A percentile compares a stretch with the other conserved stretches of the same genome.
Evolutionary conservation across 1,139 yeast genomes (phyloP).

Genomic region (Yamadazyma mexicana): DNA sequence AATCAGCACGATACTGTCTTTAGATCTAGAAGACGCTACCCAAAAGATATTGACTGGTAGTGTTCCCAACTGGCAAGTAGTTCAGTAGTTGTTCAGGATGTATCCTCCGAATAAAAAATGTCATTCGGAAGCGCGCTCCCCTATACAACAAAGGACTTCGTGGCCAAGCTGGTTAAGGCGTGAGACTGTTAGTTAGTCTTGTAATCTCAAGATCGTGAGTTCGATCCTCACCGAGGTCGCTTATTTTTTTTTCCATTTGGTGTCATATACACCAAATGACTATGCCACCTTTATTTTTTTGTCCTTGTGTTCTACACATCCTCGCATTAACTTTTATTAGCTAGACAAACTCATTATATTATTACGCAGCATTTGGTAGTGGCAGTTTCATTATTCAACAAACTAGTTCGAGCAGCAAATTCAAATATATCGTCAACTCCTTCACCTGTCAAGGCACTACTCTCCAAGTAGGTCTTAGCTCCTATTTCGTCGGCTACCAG

Average conservation of each 20-base stretch:
- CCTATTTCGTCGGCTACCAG: slow-evolving; percentile 64
- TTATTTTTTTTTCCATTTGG: slow-evolving; percentile 10
- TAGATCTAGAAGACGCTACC: no score
- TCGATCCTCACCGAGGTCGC: slow-evolving; percentile 41
- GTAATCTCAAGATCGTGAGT: slow-evolving; percentile 43
- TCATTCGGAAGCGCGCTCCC: no score
- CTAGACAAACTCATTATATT: slow-evolving; percentile 17
- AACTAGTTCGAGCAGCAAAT: slow-evolving; percentile 69
- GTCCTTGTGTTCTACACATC: no score
- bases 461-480: slow-evolving; percentile 68
- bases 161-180: slow-evolving; percentile 49
- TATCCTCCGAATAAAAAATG: no score
- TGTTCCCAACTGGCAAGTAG: no score
- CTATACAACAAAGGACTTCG: slow-evolving; percentile 24
- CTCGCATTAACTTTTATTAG: background rate
- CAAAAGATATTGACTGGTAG: no score
- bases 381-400: slow-evolving; percentile 36
- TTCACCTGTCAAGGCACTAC: slow-evolving; percentile 78
- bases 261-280: no score
- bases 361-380: slow-evolving; percentile 36
- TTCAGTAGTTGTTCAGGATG: no score
- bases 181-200: slow-evolving; percentile 34
- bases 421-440: slow-evolving; percentile 83
- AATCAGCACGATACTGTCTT: no score
- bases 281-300: no score